Percentiles rank a stretch among this genome's conserved stretches.
Evolutionary conservation across 2,329 filamentous ascomycete genomes (phyloP).

Genomic region (Chalaropsis thielavioides): DNA sequence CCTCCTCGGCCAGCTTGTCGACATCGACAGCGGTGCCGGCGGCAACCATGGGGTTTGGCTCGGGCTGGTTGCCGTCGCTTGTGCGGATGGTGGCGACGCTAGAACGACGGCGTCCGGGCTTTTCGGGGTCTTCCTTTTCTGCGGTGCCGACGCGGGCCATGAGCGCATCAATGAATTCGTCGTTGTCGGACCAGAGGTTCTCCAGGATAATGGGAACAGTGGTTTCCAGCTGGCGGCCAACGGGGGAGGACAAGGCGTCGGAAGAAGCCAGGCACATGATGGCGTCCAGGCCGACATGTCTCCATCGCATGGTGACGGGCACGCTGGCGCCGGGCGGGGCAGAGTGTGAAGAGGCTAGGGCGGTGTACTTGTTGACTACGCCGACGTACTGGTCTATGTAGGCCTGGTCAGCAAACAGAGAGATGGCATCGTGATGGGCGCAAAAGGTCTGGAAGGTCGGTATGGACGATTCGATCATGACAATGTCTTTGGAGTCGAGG

Average conservation of each 20-base stretch:
- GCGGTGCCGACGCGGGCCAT: constrained; percentile 51
- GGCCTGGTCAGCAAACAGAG: constrained; percentile 69
- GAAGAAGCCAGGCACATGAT: constrained; percentile 70
- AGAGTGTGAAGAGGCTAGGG: constrained; percentile 54
- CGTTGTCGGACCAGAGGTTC: constrained; percentile 66
- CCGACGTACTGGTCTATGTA: constrained; percentile 73
- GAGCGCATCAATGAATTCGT: constrained; percentile 54
- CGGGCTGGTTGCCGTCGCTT: constrained; percentile 41
- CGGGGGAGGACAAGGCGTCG: constrained; percentile 61
- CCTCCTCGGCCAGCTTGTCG: constrained; percentile 78
- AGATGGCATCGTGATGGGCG: constrained; percentile 71
- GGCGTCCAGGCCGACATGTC: constrained; percentile 57
- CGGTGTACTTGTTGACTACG: constrained; percentile 65
- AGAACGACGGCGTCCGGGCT: constrained; percentile 49
- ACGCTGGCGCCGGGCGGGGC: constrained; percentile 34
- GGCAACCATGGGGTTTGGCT: constrained; percentile 56
- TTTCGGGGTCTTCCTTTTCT: constrained; percentile 54
- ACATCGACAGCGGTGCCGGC: constrained; percentile 72
- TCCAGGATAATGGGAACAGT: constrained; percentile 76
- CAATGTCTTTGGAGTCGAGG: constrained; percentile 73
- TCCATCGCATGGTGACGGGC: constrained; percentile 66
- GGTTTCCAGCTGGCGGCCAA: constrained; percentile 59
- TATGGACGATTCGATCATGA: constrained; percentile 81
- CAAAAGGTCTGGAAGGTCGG: constrained; percentile 81
- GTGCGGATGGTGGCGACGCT: constrained; percentile 70